Conservation (phyloP, 257 asterid species). For the Solanum sejunctum region DNA sequence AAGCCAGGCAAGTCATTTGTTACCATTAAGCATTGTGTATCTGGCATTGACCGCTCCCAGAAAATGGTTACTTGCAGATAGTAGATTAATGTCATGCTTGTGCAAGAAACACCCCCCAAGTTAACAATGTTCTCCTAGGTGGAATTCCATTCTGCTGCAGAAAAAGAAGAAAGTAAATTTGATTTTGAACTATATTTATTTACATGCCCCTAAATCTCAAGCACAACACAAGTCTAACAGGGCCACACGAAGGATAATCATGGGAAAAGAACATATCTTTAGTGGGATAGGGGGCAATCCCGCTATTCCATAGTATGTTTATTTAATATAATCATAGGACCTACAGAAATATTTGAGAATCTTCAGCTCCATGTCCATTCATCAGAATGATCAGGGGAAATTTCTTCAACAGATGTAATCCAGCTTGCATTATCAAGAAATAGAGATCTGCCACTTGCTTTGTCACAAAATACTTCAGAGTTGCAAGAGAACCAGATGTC, state of each 20-base stretch:
- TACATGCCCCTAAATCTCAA: not conserved
- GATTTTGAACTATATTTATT: not conserved
- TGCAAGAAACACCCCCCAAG: not conserved
- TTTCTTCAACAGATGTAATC: conserved; percentile 12
- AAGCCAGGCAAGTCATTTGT: not conserved
- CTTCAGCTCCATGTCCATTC: conserved; percentile 13
- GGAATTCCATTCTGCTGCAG: not conserved
- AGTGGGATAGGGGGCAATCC: not conserved
- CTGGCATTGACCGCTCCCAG: not conserved
- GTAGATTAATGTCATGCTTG: not conserved
- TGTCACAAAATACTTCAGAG: conserved; percentile 12
- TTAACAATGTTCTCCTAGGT: not conserved
- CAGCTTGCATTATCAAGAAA: conserved; percentile 31
- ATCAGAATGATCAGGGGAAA: conserved; percentile 16
- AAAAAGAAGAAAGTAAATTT: not conserved
- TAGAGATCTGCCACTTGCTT: conserved; percentile 14
- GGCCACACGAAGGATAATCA: not conserved
- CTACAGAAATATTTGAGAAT: not conserved
- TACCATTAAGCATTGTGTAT: not conserved
- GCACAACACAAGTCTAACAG: not conserved
- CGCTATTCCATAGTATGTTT: not conserved
- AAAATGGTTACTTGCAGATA: not conserved
- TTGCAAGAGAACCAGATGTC: conserved; percentile 13
- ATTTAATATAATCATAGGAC: not conserved
- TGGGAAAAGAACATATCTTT: not conserved